Conservation (phyloP, 2,329 filamentous ascomycete species). For the Phyllosticta citrichinensis region DNA sequence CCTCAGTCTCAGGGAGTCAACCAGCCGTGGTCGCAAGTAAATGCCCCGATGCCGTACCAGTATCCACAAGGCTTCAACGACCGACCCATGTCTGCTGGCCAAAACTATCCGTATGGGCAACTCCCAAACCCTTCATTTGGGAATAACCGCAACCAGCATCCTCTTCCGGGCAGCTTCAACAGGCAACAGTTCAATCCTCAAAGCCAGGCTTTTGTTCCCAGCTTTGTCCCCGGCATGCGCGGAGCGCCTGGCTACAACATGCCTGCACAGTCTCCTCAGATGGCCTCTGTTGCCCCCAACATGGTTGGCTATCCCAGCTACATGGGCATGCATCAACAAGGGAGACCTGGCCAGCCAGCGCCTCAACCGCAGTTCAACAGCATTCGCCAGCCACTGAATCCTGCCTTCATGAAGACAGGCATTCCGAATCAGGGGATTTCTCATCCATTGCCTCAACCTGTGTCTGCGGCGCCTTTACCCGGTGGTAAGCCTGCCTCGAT, state of each 20-base stretch:
- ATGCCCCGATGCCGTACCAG: slow-evolving; percentile 18
- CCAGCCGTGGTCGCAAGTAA: slow-evolving; percentile 20
- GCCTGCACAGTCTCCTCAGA: slow-evolving; percentile 21
- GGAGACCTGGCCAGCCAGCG: slow-evolving; percentile 19
- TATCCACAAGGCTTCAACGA: slow-evolving; percentile 20
- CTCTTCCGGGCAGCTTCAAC: slow-evolving; percentile 74
- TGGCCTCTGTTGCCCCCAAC: slow-evolving; percentile 16
- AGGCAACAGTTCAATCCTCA: slow-evolving; percentile 87
- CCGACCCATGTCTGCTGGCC: slow-evolving; percentile 26
- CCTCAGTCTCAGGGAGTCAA: slow-evolving; percentile 22
- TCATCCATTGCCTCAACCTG: slow-evolving; percentile 16
- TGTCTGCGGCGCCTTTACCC: slow-evolving; percentile 16
- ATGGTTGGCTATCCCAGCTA: slow-evolving; percentile 17
- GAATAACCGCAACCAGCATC: slow-evolving; percentile 69
- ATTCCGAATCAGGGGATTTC: slow-evolving; percentile 7
- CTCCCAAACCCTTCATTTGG: slow-evolving; percentile 53
- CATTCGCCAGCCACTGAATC: slow-evolving; percentile 21
- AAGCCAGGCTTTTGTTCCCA: slow-evolving; percentile 82
- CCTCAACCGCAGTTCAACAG: slow-evolving; percentile 16
- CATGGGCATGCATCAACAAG: slow-evolving; percentile 10
- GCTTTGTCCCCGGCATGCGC: slow-evolving; percentile 29
- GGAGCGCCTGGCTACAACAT: slow-evolving; percentile 18
- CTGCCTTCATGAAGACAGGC: slow-evolving; percentile 15
- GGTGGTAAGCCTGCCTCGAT: slow-evolving; percentile 15
- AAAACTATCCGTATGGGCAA: slow-evolving; percentile 65